Base-by-base conservation (phyloP, 306 rosid genomes). In the Quercus alba region DNA sequence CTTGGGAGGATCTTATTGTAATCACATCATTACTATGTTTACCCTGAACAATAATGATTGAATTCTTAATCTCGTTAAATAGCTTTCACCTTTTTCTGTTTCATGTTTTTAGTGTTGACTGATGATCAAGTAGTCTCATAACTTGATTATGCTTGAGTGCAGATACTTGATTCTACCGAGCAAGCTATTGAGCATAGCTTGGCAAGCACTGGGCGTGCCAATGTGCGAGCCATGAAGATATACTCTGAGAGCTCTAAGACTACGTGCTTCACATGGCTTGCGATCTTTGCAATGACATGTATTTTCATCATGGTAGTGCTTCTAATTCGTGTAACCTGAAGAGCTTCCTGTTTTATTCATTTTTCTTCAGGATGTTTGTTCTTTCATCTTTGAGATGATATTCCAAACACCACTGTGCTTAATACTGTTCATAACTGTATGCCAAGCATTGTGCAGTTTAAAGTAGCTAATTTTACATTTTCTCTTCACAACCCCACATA, bases 101-200 rank as follows among this genome's bases (percentile, higher is more conserved):
- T 13, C 12, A 30, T 66, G 49, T 28, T 62, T 74, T 41, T 26
- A 62, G 66, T 28, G n/a, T 74, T 62, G 58, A 63, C 70, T 59
- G 30, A 21, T 19, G 30, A 33, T 52, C 21, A 52, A 8, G 49
- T 79, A 67, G 69, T 63, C 52, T 75, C 52, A 54, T 70, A 44
- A 44, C 57, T 77, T 80, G 56, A 61, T 77, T 70, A 56, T 72
- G 82, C 71, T 31, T 81, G 86, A 71, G 25, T 73, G 80, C 91
- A 92, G 94, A 85, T 95, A 83, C 90, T 95, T 19, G 94, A 91
- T 85, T 93, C 99, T 33, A 93, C 99, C 0, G 97, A 95, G 85
- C 75, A 86, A 81, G 97, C 98, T 58, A 81, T 95, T 71, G 97
- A 93, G 77, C 89, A 88, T 66, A 93, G 99, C 87, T 84, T 93